Evolutionary conservation across 164 flowering plant genomes (phyloP), one percentile per base, ranked within the genome.

Genomic region (Taxillus chinensis): DNA sequence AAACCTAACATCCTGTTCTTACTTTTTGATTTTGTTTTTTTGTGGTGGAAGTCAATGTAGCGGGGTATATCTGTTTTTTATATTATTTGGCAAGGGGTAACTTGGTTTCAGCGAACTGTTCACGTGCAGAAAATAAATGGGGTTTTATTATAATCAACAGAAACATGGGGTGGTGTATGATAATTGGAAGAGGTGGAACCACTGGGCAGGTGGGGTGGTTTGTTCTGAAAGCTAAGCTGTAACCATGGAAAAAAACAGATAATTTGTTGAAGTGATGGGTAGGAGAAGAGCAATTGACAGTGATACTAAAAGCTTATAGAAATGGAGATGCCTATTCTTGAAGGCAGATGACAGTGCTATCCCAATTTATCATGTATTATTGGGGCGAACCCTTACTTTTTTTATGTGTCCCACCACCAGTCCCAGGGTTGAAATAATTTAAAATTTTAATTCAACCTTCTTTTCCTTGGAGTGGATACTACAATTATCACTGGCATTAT

Each of bases 31-130:
- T 51, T 14, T 4, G 5, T 51, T 51, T 15, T 46, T 60, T 38
- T 41, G 27, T 27, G 27, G 27, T 27, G 0, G 41, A 64, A 73
- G 78, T 76, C 78, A 71, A 76, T 49, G 56, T 42, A 46, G 70
- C 65, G 64, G 63, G 57, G 62, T 70, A 74, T 78, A 61, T 46
- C 67, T 48, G 13, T 48, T 48, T 8, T 48, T 8, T 48, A 11
- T 48, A 11, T 43, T 27, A 27, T 27, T 27, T 43, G 46, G 62
- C 43, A 60, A 67, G 63, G 41, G 46, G 74, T 74, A 77, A 77
- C 83, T 77, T 81, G 79, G 80, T 71, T 70, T 65, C 65, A 59
- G 82, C 77, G 81, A 79, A 74, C 78, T 72, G 10, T 72, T 71
- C 91, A 86, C 82, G 88, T 83, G 91, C 89, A 76, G 48, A 59